Base-by-base conservation (phyloP, 2,329 filamentous ascomycete species). In the Fusarium aywerte region DNA sequence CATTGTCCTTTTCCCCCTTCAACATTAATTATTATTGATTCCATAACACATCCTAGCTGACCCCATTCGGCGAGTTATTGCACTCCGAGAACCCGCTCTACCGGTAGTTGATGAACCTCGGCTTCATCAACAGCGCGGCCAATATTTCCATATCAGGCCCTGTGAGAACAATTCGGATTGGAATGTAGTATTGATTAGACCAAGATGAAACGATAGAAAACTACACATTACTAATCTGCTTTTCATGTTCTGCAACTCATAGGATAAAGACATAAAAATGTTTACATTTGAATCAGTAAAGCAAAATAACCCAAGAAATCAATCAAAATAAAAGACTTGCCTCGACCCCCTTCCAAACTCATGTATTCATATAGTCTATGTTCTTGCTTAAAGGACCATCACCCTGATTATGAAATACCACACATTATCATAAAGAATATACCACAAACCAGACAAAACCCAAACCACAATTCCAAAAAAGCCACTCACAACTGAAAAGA, bases 61-160 rank as follows among this genome's bases (percentile, higher is more conserved):
- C 51, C 36, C 36, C 21, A 33, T 39, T 32, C 57, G 40, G 58
- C 36, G 20, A 40, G n/a, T 42, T 42, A 16, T 39, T 36, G 36
- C 10, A 21, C 20, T 33, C 58, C 40, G 57, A 62, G 47, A 54
- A 35, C 47, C 58, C 57, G 47, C 4, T 25, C 21, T 35, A 15
- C 11, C 36, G 16, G 31, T 25, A 48, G 20, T 23, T 48, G 32
- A 36, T 25, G 8, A 47, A 31, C 57, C 57, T 62, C 58, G 48
- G 58, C 35, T 33, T 36, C 32, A 13, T 62, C 15, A 18, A 21
- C 23, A 25, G 6, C 25, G 25, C 13, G 32, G 23, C 10, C 11
- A 36, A 29, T 49, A 33, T 27, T 35, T 38, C 52, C 25, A 7
- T 33, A 25, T 35, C n/a, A 36, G 21, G 21, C 27, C 27, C 21